phyloP scores from a whole-genome alignment of 345 rosid genomes.

The Mercurialis annua region DNA sequence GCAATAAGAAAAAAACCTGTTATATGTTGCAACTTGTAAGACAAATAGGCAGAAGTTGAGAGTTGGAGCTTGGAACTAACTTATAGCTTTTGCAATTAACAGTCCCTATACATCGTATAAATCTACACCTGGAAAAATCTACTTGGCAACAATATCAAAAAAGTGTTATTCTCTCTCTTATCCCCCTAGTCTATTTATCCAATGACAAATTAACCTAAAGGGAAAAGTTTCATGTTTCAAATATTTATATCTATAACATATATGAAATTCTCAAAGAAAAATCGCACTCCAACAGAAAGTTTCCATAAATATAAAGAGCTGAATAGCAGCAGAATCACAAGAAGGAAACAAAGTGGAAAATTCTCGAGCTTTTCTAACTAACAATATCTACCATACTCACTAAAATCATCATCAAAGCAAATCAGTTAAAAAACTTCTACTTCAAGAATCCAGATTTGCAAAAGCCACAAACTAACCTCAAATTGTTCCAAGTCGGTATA shows the following conservation, averaged over 20 bases:
- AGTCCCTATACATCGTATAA: neutral
- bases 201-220: neutral
- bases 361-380: neutral
- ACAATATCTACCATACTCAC: neutral
- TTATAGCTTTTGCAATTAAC: neutral
- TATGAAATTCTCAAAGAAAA: neutral
- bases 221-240: no score
- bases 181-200: neutral
- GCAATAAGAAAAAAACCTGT: neutral
- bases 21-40: no score
- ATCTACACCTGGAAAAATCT: neutral
- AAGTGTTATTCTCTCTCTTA: neutral
- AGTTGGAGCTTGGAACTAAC: no score
- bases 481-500: conserved; percentile 78
- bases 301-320: neutral
- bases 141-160: neutral
- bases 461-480: conserved; percentile 51
- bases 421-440: neutral
- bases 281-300: neutral
- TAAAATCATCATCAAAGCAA: neutral
- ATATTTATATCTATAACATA: neutral
- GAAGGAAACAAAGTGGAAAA: neutral
- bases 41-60: neutral
- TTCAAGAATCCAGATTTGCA: neutral
- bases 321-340: neutral